Base-by-base conservation (phyloP, 2,329 filamentous ascomycete species). In the Colletotrichum kahawae region DNA sequence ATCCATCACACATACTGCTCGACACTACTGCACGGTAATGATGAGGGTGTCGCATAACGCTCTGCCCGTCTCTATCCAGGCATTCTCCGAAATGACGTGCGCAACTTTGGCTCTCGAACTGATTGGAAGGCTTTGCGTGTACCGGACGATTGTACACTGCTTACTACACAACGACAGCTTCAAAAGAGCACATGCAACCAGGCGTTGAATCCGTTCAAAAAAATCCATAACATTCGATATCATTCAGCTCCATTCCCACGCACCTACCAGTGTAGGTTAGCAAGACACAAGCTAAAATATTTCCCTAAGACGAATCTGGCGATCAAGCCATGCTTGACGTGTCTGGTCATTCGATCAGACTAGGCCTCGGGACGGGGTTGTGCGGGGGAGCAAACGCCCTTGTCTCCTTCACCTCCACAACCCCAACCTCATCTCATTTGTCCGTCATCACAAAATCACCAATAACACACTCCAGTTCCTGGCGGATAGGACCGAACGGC, bases 401-500 rank as follows among this genome's bases (percentile, higher is more conserved):
- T 59, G 18, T 68, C 60, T 38, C 54, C 48, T 71, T 36, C 60
- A 31, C 67, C 29, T 64, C n/a, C 27, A 21, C 63, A 48, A 65
- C 73, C 73, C 63, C 48, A 59, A 59, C 63, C 34, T 63, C 43
- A 64, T 64, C 34, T 63, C 43, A 64, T 59, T 24, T 67, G 34
- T n/a, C 51, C 34, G 36, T 69, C 63, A 63, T 43, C 31, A 38
- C 59, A 64, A 59, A 51, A 51, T 57, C 64, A 60, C 73, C 73
- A 73, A 75, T 75, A 36, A 68, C 43, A 68, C 33, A 29, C 64
- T 64, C 27, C 63, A 65, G 68, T 65, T 64, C 29, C 64, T 68
- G 64, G 48, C 73, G 70, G 69, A 73, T 73, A 68, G 63, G 57
- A 59, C 69, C 73, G 70, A 75, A 68, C 69, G 34, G 60, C 70